Base-by-base conservation (phyloP, 2,329 filamentous ascomycete genomes). In the Drechslerella dactyloides region DNA sequence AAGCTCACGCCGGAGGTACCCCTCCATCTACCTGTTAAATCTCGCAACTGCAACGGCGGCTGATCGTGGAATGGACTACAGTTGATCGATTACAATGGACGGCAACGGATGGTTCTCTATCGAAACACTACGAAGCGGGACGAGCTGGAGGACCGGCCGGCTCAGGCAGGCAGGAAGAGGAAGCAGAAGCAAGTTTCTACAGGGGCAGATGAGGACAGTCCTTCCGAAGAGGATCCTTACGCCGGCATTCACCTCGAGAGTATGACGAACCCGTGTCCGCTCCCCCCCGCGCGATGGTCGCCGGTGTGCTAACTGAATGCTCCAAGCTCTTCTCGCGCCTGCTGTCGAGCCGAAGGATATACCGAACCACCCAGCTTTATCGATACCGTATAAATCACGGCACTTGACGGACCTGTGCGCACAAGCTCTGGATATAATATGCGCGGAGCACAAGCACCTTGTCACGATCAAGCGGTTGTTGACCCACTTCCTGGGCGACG, bases 391-490 rank as follows among this genome's bases (percentile, higher is more conserved):
- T 78, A 88, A 84, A 13, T 90, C 89, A 55, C 87, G 86, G 75
- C 90, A 89, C 10, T 83, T 94, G 17, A 87, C 86, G 55, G 85
- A 90, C 74, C 84, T 96, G 62, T 86, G 88, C 17, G 83, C 83
- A 50, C 87, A 93, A 79, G 88, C 87, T 61, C 85, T 86, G 74
- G 83, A 85, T 64, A 88, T 90, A 75, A 86, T 91, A 82, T 86
- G 90, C 65, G 89, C 89, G 77, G 91, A 94, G 78, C 89, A 89
- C 73, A 82, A 83, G 24, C 87, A 87, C 3, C 81, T 93, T 10
- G 90, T 88, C 85, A 87, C 86, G 76, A 87, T 91, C 52, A 91
- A 91, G 78, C 86, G 89, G 75, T 80, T 94, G 56, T 83, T 91
- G 74, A 89, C 88, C 33, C 85, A 86, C 74, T 83, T 94, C 7